A percentile compares a stretch with the other conserved stretches of the same genome.
Conservation (phyloP, 306 rosid genomes). For the Trifolium subterraneum region DNA sequence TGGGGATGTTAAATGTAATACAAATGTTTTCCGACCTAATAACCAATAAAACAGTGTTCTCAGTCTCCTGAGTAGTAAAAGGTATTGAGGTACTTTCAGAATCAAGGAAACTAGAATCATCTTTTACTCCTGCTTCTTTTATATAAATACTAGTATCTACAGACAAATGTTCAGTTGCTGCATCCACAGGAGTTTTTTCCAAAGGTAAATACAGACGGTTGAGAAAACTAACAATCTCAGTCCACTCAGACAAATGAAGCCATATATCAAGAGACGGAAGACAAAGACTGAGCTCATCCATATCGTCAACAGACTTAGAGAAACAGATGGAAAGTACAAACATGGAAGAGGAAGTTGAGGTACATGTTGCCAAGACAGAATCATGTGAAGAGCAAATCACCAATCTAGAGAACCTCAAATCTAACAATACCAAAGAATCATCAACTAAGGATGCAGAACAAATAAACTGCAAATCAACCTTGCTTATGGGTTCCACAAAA, state of each 20-base stretch:
- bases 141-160: conserved; percentile 39
- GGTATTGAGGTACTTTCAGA: conserved; percentile 45
- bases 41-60: conserved; percentile 45
- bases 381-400: conserved; percentile 56
- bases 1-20: conserved; percentile 69
- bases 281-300: conserved; percentile 56
- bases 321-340: conserved; percentile 63
- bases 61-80: conserved; percentile 47
- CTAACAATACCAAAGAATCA: conserved; percentile 54
- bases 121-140: conserved; percentile 35
- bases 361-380: conserved; percentile 66
- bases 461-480: conserved; percentile 59
- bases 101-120: conserved; percentile 41
- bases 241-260: conserved; percentile 79
- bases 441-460: conserved; percentile 67
- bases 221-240: conserved; percentile 55
- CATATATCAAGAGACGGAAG: conserved; percentile 79
- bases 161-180: conserved; percentile 42
- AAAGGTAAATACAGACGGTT: conserved; percentile 47
- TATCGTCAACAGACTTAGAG: conserved; percentile 53
- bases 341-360: conserved; percentile 45
- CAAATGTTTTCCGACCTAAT: conserved; percentile 56
- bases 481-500: conserved; percentile 53
- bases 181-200: conserved; percentile 41
- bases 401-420: conserved; percentile 63